Percentiles rank a stretch among this genome's conserved stretches.
Evolutionary conservation across 805 yeast genomes (phyloP).

Genomic region (Hanseniaspora clermontiae): DNA sequence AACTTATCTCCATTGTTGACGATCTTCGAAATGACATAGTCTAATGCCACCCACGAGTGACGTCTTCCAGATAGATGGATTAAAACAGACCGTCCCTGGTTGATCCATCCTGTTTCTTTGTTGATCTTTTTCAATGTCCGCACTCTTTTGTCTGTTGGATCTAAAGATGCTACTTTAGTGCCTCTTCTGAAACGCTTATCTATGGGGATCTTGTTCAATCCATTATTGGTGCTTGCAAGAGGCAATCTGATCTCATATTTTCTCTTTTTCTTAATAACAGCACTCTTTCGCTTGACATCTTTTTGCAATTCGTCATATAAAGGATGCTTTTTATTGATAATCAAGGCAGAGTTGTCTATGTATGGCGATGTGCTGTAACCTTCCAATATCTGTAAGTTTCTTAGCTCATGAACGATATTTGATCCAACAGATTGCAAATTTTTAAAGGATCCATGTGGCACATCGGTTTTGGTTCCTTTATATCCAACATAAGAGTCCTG

Average conservation of each 20-base stretch:
- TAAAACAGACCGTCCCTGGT: constrained; percentile 37
- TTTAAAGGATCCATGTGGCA: background rate
- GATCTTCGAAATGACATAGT: constrained; percentile 47
- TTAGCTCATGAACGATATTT: background rate
- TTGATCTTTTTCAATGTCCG: constrained; percentile 20
- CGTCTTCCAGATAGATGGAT: constrained; percentile 57
- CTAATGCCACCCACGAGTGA: constrained; percentile 76
- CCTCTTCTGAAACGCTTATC: constrained; percentile 8
- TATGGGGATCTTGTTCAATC: background rate
- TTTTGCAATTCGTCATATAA: constrained; percentile 17
- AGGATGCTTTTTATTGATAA: constrained; percentile 21
- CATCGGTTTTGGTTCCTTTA: background rate
- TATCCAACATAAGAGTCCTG: constrained; percentile 11
- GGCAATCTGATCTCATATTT: background rate
- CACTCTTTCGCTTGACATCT: background rate
- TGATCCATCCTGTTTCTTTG: constrained; percentile 22
- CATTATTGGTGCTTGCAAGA: background rate
- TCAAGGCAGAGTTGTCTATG: constrained; percentile 23
- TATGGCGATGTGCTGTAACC: constrained; percentile 27
- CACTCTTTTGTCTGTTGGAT: constrained; percentile 9
- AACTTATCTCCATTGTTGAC: constrained; percentile 55
- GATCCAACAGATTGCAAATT: background rate
- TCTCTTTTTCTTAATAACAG: background rate
- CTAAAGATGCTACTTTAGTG: constrained; percentile 4
- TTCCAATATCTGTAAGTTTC: constrained; percentile 1